Evolutionary conservation across 306 rosid species (phyloP).

Genomic region (Cajanus cajan): DNA sequence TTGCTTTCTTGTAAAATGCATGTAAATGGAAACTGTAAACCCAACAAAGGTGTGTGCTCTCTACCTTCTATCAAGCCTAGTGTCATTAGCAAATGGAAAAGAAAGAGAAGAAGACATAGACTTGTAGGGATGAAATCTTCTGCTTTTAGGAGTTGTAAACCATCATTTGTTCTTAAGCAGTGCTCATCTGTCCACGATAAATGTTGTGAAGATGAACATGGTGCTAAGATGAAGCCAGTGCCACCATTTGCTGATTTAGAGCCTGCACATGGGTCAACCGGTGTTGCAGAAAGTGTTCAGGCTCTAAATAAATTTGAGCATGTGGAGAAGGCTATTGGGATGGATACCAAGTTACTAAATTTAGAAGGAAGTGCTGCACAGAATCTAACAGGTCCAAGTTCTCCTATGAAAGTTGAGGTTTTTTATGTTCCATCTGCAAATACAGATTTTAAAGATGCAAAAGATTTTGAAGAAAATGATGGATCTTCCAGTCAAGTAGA

Average conservation of each 20-base stretch:
- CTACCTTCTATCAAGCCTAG: constrained; percentile 30
- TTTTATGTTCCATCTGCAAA: constrained; percentile 27
- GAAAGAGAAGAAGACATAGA: constrained; percentile 23
- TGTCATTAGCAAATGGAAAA: constrained; percentile 24
- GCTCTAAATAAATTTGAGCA: constrained; percentile 25
- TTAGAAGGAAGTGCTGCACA: constrained; percentile 26
- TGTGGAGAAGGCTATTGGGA: constrained; percentile 32
- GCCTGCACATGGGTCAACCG: constrained; percentile 34
- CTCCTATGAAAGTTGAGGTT: constrained; percentile 29
- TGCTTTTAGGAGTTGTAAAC: constrained; percentile 19
- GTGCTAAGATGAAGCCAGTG: constrained; percentile 37
- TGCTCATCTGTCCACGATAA: constrained; percentile 40
- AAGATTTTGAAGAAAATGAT: constrained; percentile 35
- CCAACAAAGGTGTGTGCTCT: constrained; percentile 28
- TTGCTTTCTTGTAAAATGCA: constrained; percentile 34
- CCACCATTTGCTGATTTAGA: constrained; percentile 37
- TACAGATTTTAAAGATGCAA: constrained; percentile 30
- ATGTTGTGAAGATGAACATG: constrained; percentile 42
- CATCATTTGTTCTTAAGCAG: constrained; percentile 46
- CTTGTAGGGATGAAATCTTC: constrained; percentile 16
- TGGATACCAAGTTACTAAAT: constrained; percentile 29
- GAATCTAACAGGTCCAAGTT: constrained; percentile 26
- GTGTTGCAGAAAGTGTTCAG: constrained; percentile 35
- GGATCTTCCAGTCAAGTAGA: constrained; percentile 39
- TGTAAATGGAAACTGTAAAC: constrained; percentile 5